Percentiles rank a stretch among this genome's conserved stretches.
phyloP scores from a whole-genome alignment of 768 basidiomycete species.

The Saitozyma sp. region DNA sequence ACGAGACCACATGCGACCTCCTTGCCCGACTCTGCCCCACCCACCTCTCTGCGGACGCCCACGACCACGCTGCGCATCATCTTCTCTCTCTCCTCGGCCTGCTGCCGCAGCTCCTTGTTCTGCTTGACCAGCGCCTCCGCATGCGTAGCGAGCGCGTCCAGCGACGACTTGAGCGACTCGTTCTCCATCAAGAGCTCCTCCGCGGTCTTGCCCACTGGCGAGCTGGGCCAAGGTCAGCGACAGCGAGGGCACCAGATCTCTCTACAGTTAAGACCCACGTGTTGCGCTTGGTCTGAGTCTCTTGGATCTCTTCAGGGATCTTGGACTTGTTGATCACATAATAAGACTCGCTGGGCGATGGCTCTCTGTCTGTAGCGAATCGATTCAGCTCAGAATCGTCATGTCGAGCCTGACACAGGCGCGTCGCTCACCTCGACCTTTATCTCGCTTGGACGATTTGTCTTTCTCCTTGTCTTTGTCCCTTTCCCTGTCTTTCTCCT shows the following conservation, averaged over 20 bases:
- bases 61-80: conserved; percentile 39
- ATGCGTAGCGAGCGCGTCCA: conserved; percentile 46
- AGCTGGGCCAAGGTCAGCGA: conserved; percentile 1
- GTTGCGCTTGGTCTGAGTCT: too few species aligned
- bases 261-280: too few species aligned
- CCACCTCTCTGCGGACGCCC: conserved; percentile 42
- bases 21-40: conserved; percentile 11
- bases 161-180: conserved; percentile 36
- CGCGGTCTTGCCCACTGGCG: conserved; percentile 34
- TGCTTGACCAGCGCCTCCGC: conserved; percentile 33
- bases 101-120: conserved; percentile 24
- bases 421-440: conserved; percentile 6
- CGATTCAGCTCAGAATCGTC: conserved; percentile 5
- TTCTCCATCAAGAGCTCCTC: conserved; percentile 51
- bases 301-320: too few species aligned
- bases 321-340: conserved; percentile 17
- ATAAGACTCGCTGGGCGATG: conserved; percentile 27
- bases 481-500: conserved; percentile 8
- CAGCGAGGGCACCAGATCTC: not conserved
- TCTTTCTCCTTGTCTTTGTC: conserved; percentile 14
- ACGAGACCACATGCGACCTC: not conserved
- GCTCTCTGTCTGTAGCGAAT: not conserved
- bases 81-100: conserved; percentile 36
- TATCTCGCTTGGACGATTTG: too few species aligned
- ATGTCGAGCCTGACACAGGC: conserved; percentile 1